phyloP scores from a whole-genome alignment of 129 eudicot genomes.

The Chrysanthemum lavandulifolium region DNA sequence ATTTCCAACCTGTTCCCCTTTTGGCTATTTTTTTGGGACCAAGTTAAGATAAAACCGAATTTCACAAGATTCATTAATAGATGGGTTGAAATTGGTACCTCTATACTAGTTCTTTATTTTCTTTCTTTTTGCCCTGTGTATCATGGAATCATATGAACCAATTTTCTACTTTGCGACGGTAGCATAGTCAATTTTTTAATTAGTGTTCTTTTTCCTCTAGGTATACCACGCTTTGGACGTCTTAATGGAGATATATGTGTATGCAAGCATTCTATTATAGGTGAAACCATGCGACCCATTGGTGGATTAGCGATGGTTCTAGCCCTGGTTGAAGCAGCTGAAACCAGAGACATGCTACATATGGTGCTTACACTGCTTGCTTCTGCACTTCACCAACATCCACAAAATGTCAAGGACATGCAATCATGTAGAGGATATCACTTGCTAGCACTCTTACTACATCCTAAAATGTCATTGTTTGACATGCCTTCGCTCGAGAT shows the following conservation, averaged over 20 bases:
- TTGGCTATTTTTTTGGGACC: not conserved
- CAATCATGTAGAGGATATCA: conserved; percentile 88
- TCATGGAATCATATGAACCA: not conserved
- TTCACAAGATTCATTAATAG: not conserved
- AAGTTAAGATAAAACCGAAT: not conserved
- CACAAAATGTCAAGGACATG: conserved; percentile 84
- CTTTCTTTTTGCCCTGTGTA: not conserved
- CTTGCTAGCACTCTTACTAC: conserved; percentile 75
- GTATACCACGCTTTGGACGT: conserved; percentile 98
- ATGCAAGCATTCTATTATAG: conserved; percentile 87
- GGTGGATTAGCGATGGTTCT: conserved; percentile 92
- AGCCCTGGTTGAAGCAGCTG: conserved; percentile 97
- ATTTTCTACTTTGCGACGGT: not conserved
- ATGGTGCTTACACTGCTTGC: conserved; percentile 86
- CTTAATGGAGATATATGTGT: conserved; percentile 86
- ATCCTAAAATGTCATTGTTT: conserved; percentile 81
- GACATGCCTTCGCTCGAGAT: conserved; percentile 95
- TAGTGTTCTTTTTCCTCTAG: conserved; percentile 35
- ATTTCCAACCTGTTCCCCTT: not conserved
- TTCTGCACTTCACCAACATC: conserved; percentile 90
- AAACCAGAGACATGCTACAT: conserved; percentile 91
- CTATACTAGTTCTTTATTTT: not conserved
- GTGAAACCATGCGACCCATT: conserved; percentile 81
- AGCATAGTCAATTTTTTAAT: conserved; percentile 22
- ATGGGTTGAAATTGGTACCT: not conserved